These are phyloP conservation scores for Pseudoturritis turrita DNA, from an alignment of 345 rosid species.

Conservation along the genomic window DNA sequence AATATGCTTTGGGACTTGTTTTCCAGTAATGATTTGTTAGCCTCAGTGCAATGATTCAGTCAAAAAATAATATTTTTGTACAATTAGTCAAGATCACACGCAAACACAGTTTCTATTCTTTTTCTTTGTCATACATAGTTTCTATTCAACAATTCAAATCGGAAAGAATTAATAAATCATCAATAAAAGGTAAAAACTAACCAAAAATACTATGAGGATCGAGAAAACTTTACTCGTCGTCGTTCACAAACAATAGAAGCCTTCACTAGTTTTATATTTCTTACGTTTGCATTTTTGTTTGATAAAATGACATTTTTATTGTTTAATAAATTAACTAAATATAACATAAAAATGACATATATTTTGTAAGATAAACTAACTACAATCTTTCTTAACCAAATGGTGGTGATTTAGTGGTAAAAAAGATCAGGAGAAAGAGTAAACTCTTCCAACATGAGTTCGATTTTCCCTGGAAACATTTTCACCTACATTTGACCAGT, in stretches of 20 bases:
- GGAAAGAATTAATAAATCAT: not conserved
- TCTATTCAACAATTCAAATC: not conserved
- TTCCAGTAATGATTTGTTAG: constrained; percentile 45
- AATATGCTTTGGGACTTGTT: constrained; percentile 54
- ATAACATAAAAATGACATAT: not conserved
- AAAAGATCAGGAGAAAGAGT: too few species aligned
- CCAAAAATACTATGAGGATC: not conserved
- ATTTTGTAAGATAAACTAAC: too few species aligned
- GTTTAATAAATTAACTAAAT: not conserved
- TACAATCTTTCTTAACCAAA: too few species aligned
- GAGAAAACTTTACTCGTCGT: not conserved
- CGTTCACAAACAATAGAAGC: not conserved
- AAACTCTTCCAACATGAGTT: too few species aligned
- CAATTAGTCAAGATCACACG: constrained; percentile 28
- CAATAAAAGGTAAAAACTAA: not conserved
- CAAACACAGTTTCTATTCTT: constrained; percentile 6
- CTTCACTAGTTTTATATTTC: not conserved
- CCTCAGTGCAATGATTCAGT: constrained; percentile 43
- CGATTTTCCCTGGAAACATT: too few species aligned
- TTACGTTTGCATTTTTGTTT: not conserved
- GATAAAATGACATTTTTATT: not conserved
- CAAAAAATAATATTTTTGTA: not conserved
- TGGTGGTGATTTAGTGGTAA: too few species aligned
- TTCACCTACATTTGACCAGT: too few species aligned
- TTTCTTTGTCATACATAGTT: not conserved